Evolutionary conservation across 805 yeast genomes (phyloP), one percentile per base, ranked within the genome.

Genomic region (Cyberlindnera xishuangbannaensis): DNA sequence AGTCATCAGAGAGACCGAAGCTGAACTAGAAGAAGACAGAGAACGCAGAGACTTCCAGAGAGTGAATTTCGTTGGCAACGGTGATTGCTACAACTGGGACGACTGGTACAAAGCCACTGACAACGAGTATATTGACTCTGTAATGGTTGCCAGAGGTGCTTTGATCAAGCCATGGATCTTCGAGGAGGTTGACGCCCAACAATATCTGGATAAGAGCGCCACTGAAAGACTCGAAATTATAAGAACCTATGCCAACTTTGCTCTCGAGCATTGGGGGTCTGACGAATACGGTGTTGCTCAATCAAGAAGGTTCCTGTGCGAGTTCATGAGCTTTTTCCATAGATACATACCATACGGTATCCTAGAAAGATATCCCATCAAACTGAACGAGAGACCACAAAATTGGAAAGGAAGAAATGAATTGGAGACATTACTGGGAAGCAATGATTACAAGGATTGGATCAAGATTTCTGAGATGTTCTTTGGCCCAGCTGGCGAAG

Each of bases 151-250:
- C 3, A 73, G 99, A 52, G 98, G 97, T 36, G 97, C 97, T 2
- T 71, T 92, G 44, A 88, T 92, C 56, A 92, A 92, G 61, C 99
- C 99, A 22, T 92, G 99, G 99, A 84, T 92, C 32, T 92, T 90
- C 48, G 97, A 92, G 63, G 99, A 92, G 61, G 74, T 92, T 36
- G 94, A 90, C 38, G 68, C 90, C 6, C 76, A 78, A 49, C 97
- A 92, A 59, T 78, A 86, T 56, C 61, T 92, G 42, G 99, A 92
- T 58, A 92, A 90, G 62, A 67, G 85, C 2, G 79, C 95, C n/a
- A 66, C 80, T 15, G 97, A 92, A 61, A 74, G 99, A 58, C 71
- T 92, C 36, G 94, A 79, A 23, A 73, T 81, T 27, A 58, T 90
- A 49, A 65, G 67, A 43, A 71, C 69, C 32, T 92, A 78, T 55